phyloP scores from a whole-genome alignment of 2,329 filamentous ascomycete genomes.

The Exophiala calicioides region DNA sequence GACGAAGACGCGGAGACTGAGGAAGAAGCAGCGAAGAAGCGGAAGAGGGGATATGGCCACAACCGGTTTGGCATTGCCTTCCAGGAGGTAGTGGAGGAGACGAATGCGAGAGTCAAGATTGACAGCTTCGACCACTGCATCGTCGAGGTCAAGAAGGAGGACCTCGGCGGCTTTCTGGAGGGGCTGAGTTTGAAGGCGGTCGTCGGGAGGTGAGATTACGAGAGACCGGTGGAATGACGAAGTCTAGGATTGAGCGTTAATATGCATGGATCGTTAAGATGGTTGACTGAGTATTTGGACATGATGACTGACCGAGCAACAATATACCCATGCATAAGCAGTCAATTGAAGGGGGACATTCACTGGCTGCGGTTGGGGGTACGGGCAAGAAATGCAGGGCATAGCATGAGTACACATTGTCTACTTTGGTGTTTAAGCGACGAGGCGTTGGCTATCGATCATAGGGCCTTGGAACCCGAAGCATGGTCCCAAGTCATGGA shows the following conservation, averaged over 20 bases:
- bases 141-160: slow-evolving; percentile 96
- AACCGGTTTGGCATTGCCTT: slow-evolving; percentile 96
- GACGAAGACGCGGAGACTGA: slow-evolving; percentile 46
- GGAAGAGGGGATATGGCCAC: slow-evolving; percentile 68
- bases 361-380: too few species aligned
- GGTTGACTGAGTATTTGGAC: slow-evolving; percentile 5
- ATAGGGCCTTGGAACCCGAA: too few species aligned
- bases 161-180: slow-evolving; percentile 86
- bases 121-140: slow-evolving; percentile 98
- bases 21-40: slow-evolving; percentile 57
- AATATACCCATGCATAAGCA: too few species aligned
- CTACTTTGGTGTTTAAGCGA: too few species aligned
- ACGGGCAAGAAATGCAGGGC: background rate
- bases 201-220: slow-evolving; percentile 49
- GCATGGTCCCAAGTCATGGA: too few species aligned
- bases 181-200: slow-evolving; percentile 89
- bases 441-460: too few species aligned
- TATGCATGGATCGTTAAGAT: background rate
- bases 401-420: background rate
- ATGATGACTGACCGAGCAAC: too few species aligned
- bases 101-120: slow-evolving; percentile 82
- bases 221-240: background rate
- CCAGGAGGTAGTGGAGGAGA: slow-evolving; percentile 90
- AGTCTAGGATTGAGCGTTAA: too few species aligned
- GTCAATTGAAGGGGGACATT: too few species aligned